Conservation (phyloP, 2,329 filamentous ascomycete species). For the Didymosphaeria variabile region DNA sequence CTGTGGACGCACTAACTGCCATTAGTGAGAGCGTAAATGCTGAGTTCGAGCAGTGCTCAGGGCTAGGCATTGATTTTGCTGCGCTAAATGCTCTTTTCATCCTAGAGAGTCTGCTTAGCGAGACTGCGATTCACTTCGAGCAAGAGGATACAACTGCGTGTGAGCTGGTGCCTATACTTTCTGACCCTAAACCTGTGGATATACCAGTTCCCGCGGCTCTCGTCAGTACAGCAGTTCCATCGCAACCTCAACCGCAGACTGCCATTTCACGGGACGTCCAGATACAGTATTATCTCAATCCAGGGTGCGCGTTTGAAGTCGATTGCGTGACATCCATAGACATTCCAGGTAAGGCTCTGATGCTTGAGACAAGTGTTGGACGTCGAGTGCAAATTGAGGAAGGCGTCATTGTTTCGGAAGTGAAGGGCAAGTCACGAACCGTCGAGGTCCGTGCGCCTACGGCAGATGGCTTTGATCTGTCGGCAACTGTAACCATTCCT, state of each 20-base stretch:
- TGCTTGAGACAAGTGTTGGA: background rate
- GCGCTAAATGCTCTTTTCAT: background rate
- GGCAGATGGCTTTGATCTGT: background rate
- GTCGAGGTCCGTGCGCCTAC: background rate
- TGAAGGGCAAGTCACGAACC: background rate
- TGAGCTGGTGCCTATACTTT: background rate
- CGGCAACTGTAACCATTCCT: background rate
- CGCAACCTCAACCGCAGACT: background rate
- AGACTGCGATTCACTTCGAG: background rate
- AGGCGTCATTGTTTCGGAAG: slow-evolving; percentile 2
- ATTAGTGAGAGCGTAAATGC: background rate
- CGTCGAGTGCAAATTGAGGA: background rate
- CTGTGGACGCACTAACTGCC: background rate
- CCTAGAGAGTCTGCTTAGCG: background rate
- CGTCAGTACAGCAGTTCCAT: too few relatives aligned
- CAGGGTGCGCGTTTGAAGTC: background rate
- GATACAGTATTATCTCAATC: background rate
- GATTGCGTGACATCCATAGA: background rate
- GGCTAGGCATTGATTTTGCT: background rate
- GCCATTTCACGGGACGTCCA: background rate
- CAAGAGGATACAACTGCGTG: background rate
- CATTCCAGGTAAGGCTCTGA: background rate
- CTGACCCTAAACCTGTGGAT: background rate
- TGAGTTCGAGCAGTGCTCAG: background rate
- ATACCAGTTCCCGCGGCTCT: background rate